A percentile compares a stretch with the other conserved stretches of the same genome.
Conservation (phyloP, 2,329 filamentous ascomycete species). For the Diaporthe amygdali region DNA sequence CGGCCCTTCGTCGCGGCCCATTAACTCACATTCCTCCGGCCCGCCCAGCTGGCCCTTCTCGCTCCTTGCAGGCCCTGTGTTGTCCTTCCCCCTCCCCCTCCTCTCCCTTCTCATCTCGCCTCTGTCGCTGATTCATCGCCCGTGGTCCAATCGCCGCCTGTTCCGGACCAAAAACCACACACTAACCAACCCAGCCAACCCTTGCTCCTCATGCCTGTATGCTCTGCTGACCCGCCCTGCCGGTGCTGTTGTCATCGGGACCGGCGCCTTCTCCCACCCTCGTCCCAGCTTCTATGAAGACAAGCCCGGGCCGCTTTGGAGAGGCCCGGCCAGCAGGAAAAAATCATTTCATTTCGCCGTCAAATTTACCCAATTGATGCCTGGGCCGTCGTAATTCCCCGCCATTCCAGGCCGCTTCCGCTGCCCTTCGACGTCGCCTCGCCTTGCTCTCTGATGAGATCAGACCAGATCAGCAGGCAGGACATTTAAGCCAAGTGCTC, state of each 20-base stretch:
- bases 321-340: not conserved
- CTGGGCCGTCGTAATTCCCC: not conserved
- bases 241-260: not conserved
- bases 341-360: not conserved
- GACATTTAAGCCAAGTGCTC: not conserved
- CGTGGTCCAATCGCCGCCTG: not conserved
- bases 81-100: not conserved
- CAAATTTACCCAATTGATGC: not conserved
- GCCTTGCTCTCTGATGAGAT: not conserved
- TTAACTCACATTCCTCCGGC: slow-evolving; percentile 17
- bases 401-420: not conserved
- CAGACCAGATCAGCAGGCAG: not conserved
- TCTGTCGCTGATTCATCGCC: slow-evolving; percentile 12
- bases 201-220: not conserved
- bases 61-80: not conserved
- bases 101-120: not conserved
- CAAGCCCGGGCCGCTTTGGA: not conserved
- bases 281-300: not conserved
- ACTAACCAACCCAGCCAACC: not conserved
- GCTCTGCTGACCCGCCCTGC: not conserved
- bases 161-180: not conserved
- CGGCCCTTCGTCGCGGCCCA: slow-evolving; percentile 5
- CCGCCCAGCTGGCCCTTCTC: not conserved
- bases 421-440: not conserved
- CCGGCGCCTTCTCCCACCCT: not conserved